phyloP scores from a whole-genome alignment of 257 asterid species.

The Fraxinus quadrangulata region DNA sequence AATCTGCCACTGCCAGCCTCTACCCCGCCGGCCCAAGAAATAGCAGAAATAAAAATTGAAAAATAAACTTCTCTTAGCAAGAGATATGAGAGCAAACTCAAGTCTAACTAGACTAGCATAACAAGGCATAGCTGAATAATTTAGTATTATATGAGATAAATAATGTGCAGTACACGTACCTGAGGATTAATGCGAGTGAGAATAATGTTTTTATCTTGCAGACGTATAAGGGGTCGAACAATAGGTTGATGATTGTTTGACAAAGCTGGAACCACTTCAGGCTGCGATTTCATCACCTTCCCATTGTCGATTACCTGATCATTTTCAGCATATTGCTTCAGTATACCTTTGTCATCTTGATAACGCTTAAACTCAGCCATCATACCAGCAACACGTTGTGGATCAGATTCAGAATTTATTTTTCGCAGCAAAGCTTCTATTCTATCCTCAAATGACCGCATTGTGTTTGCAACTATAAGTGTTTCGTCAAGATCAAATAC shows the following conservation, averaged over 20 bases:
- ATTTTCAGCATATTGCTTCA: conserved; percentile 95
- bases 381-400: conserved; percentile 77
- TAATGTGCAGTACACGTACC: conserved; percentile 38
- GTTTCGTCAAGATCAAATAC: conserved; percentile 99
- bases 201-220: conserved; percentile 81
- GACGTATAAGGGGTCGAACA: conserved; percentile 86
- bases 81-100: not conserved
- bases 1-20: conserved; percentile 7
- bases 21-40: not conserved
- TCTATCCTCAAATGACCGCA: conserved; percentile 94
- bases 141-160: not conserved
- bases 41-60: not conserved
- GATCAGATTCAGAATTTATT: conserved; percentile 71
- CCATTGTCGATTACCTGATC: conserved; percentile 90
- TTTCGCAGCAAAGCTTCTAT: conserved; percentile 84
- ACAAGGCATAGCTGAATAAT: not conserved
- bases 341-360: conserved; percentile 76
- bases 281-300: conserved; percentile 74
- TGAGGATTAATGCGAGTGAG: conserved; percentile 92
- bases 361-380: conserved; percentile 83
- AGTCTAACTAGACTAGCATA: not conserved
- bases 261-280: conserved; percentile 85
- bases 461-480: conserved; percentile 87
- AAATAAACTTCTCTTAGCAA: not conserved
- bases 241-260: conserved; percentile 77